phyloP scores from a whole-genome alignment of 2,329 filamentous ascomycete genomes.

The Fusarium ambrosium region DNA sequence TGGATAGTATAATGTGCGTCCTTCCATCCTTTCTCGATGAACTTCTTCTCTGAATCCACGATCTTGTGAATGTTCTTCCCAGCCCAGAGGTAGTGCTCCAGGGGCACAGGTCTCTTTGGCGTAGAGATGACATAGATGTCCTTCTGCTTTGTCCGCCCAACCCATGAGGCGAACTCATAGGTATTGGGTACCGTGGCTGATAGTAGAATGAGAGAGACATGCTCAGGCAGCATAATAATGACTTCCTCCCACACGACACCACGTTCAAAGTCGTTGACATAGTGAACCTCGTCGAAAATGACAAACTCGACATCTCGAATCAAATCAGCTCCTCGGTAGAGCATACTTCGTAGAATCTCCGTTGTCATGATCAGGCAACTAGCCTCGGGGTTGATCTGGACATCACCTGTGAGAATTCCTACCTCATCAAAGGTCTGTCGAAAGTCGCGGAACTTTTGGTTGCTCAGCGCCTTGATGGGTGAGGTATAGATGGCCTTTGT shows the following conservation, averaged over 20 bases:
- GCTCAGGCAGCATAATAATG: conserved; percentile 98
- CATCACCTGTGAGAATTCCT: conserved; percentile 95
- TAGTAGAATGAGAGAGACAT: conserved; percentile 93
- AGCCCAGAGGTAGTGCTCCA: conserved; percentile 97
- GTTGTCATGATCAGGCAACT: conserved; percentile 99
- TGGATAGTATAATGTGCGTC: conserved; percentile 87
- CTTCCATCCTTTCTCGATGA: conserved; percentile 94
- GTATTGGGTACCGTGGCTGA: conserved; percentile 98
- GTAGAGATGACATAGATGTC: conserved; percentile 99
- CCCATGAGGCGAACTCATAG: conserved; percentile 98
- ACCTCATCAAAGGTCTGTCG: conserved; percentile 92
- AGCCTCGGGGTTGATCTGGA: conserved; percentile 97
- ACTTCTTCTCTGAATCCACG: conserved; percentile 91
- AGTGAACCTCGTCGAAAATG: conserved; percentile 99
- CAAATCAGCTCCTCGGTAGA: conserved; percentile 94
- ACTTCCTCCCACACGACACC: conserved; percentile 99
- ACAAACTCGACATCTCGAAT: conserved; percentile 99
- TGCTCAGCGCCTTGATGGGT: conserved; percentile 97
- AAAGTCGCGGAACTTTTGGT: conserved; percentile 98
- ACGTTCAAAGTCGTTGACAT: conserved; percentile 95
- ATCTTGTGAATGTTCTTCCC: conserved; percentile 94
- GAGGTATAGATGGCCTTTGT: conserved; percentile 99
- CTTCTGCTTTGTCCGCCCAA: conserved; percentile 97
- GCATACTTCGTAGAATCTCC: conserved; percentile 97
- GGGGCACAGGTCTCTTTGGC: conserved; percentile 90